These are phyloP conservation scores for Echinosophora koreensis DNA, from an alignment of 306 rosid genomes.

Conservation along the genomic window DNA sequence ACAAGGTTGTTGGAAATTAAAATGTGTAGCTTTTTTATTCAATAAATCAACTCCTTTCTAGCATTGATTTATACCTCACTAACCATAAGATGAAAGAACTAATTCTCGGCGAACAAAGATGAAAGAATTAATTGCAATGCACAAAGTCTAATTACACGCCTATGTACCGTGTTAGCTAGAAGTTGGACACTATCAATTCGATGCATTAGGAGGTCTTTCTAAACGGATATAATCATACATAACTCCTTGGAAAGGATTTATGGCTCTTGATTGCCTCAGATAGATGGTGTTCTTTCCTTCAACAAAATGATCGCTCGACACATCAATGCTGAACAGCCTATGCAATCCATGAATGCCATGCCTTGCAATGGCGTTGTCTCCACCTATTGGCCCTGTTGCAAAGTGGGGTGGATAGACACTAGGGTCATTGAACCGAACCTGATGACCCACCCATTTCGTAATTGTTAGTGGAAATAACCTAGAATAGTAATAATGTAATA, in stretches of 20 bases:
- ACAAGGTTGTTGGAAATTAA: neutral
- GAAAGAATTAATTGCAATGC: constrained; percentile 29
- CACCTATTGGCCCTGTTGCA: constrained; percentile 67
- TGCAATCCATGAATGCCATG: constrained; percentile 93
- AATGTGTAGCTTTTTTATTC: neutral
- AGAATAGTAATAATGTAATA: no score
- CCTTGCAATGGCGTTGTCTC: constrained; percentile 85
- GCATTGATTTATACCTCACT: neutral
- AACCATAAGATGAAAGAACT: no score
- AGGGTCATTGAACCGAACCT: constrained; percentile 71
- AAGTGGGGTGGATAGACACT: constrained; percentile 35
- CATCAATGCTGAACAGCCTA: constrained; percentile 64
- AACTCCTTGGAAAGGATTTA: constrained; percentile 60
- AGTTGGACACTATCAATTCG: constrained; percentile 35
- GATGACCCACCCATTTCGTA: constrained; percentile 3
- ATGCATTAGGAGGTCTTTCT: constrained; percentile 64
- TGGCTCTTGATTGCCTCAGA: constrained; percentile 61
- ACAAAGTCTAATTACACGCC: constrained; percentile 14
- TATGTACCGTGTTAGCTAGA: constrained; percentile 17
- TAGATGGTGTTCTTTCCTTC: constrained; percentile 67
- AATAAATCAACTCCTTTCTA: neutral
- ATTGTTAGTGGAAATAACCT: neutral
- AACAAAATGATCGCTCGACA: constrained; percentile 48
- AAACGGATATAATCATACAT: constrained; percentile 94
- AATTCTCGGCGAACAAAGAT: neutral